Evolutionary conservation across 139 green algal species (phyloP).

Genomic region (Auxenochlorella pyrenoidosa): DNA sequence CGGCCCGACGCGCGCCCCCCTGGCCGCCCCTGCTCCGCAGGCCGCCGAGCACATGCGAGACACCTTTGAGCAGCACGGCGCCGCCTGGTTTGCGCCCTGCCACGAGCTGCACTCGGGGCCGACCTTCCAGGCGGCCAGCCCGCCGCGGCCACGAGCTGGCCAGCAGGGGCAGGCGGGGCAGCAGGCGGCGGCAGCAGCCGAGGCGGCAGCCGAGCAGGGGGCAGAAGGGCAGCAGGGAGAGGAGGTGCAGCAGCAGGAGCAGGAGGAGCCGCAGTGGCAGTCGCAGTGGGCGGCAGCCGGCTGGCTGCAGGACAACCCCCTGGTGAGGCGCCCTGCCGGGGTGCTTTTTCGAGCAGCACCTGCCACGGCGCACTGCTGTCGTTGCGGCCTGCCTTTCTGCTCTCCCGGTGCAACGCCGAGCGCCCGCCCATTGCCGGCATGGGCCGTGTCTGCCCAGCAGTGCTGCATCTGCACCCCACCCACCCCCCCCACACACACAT

Average conservation of each 20-base stretch:
- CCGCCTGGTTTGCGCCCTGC: conserved; percentile 36
- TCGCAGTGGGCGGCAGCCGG: conserved; percentile 53
- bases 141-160: not conserved
- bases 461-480: no score
- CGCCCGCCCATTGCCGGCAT: not conserved
- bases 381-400: not conserved
- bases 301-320: conserved; percentile 76
- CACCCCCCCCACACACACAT: not conserved
- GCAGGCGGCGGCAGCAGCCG: not conserved
- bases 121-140: conserved; percentile 10
- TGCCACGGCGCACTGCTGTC: not conserved
- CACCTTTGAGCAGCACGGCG: conserved; percentile 58
- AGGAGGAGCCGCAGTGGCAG: conserved; percentile 37
- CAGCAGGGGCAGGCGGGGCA: conserved; percentile 7
- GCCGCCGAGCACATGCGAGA: conserved; percentile 65
- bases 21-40: conserved; percentile 5
- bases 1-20: not conserved
- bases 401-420: not conserved
- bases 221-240: not conserved
- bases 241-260: not conserved
- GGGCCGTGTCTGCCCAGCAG: not conserved
- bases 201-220: not conserved
- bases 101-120: not conserved
- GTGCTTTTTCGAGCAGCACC: no score
- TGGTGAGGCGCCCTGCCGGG: conserved; percentile 45